These are phyloP conservation scores for Seminavis robusta DNA, from an alignment of 108 stramenopile genomes.

Conservation along the genomic window DNA sequence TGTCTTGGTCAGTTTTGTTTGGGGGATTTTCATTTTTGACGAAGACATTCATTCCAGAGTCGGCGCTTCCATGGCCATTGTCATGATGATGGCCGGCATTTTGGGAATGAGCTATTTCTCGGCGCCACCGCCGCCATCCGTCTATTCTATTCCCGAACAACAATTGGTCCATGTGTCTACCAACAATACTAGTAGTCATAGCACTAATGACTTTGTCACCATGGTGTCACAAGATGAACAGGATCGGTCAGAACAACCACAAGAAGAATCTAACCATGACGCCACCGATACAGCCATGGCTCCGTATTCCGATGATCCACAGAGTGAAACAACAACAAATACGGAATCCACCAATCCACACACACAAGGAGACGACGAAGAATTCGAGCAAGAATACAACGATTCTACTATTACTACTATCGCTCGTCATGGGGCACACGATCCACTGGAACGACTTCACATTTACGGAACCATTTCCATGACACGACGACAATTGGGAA, in stretches of 20 bases:
- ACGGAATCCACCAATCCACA: too few relatives aligned
- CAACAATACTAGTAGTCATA: neutral
- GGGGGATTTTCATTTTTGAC: conserved; percentile 77
- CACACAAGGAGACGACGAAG: too few relatives aligned
- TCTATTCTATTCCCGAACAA: conserved; percentile 1
- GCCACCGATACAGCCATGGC: too few relatives aligned
- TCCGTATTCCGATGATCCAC: too few relatives aligned
- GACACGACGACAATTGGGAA: too few relatives aligned
- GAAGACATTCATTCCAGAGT: conserved; percentile 48
- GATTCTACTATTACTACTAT: too few relatives aligned
- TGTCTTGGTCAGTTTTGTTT: conserved; percentile 68
- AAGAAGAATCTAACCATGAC: neutral
- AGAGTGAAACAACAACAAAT: too few relatives aligned
- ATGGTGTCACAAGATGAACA: neutral
- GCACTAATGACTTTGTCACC: neutral
- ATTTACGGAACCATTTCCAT: too few relatives aligned
- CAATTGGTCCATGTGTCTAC: neutral
- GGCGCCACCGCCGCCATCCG: conserved; percentile 28
- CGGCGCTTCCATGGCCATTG: conserved; percentile 46
- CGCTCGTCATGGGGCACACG: too few relatives aligned
- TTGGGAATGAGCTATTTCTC: conserved; percentile 79
- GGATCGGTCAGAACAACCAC: neutral
- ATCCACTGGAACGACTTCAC: too few relatives aligned
- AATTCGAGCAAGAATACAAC: too few relatives aligned
- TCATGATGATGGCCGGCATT: conserved; percentile 59